Conservation (phyloP, 2,329 filamentous ascomycete genomes). For the Diplocarpon mali region DNA sequence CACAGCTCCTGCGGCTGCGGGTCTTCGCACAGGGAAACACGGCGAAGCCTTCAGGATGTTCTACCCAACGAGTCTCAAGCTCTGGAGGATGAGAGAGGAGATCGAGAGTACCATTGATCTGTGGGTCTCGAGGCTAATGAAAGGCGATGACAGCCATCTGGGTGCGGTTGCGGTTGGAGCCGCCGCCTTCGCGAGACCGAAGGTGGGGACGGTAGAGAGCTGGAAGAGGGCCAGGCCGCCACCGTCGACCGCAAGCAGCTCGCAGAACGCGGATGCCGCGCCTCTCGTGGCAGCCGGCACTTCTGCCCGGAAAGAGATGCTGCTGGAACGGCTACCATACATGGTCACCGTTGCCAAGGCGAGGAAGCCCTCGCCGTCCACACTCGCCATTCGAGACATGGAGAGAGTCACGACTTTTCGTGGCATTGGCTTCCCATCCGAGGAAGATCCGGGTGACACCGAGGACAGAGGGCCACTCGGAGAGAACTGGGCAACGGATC, state of each 20-base stretch:
- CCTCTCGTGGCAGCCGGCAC: conserved; percentile 46
- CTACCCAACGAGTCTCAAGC: conserved; percentile 72
- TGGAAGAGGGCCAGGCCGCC: conserved; percentile 23
- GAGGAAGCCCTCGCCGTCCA: conserved; percentile 20
- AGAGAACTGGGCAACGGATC: conserved; percentile 52
- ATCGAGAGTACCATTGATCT: conserved; percentile 61
- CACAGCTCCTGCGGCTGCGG: conserved; percentile 32
- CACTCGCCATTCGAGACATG: conserved; percentile 30
- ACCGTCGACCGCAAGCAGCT: conserved; percentile 1
- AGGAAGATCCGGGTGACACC: conserved; percentile 37
- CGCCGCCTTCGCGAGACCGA: conserved; percentile 37
- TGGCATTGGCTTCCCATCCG: conserved; percentile 29
- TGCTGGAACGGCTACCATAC: conserved; percentile 82
- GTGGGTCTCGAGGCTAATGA: conserved; percentile 52
- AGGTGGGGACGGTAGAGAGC: conserved; percentile 25
- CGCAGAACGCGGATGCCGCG: conserved; percentile 22
- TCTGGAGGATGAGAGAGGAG: conserved; percentile 79
- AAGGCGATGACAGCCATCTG: conserved; percentile 35
- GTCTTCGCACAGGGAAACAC: conserved; percentile 28
- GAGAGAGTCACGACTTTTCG: conserved; percentile 28
- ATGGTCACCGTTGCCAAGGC: conserved; percentile 51
- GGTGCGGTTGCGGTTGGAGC: conserved; percentile 36
- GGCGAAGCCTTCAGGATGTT: conserved; percentile 78
- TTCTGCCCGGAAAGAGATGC: conserved; percentile 58
- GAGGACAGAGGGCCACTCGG: conserved; percentile 28